phyloP scores from a whole-genome alignment of 805 yeast genomes.

The Candida endomychidarum region DNA sequence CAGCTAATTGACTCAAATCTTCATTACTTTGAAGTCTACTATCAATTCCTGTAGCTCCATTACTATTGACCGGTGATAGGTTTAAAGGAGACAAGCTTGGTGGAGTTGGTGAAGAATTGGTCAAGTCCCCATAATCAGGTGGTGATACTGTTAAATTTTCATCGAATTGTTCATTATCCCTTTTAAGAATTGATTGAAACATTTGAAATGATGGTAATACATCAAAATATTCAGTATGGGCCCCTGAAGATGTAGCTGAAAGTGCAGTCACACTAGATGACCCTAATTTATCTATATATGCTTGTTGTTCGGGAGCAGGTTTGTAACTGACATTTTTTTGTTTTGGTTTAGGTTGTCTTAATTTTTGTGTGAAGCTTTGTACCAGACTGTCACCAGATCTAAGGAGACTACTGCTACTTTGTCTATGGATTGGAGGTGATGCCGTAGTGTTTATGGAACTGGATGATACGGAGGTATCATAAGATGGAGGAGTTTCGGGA shows the following conservation, averaged over 20 bases:
- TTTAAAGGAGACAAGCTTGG: slow-evolving; percentile 15
- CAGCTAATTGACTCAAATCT: neutral
- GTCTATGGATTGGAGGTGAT: slow-evolving; percentile 12
- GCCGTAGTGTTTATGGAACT: neutral
- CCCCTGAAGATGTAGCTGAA: slow-evolving; percentile 24
- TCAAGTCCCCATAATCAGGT: slow-evolving; percentile 37
- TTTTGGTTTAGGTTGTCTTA: neutral
- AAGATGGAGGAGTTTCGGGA: slow-evolving; percentile 14
- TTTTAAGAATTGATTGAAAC: slow-evolving; percentile 52
- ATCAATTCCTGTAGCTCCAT: slow-evolving; percentile 2
- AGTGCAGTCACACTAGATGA: slow-evolving; percentile 17
- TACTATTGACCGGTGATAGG: slow-evolving; percentile 14
- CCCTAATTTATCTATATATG: slow-evolving; percentile 29
- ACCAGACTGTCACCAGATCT: slow-evolving; percentile 5
- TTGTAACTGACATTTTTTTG: slow-evolving; percentile 29
- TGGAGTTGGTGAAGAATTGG: slow-evolving; percentile 29
- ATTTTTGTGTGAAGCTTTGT: neutral
- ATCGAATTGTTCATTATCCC: slow-evolving; percentile 41
- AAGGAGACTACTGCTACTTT: slow-evolving; percentile 13
- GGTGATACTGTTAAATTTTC: slow-evolving; percentile 34
- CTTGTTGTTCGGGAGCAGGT: slow-evolving; percentile 37
- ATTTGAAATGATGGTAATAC: slow-evolving; percentile 69
- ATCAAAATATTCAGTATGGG: slow-evolving; percentile 48
- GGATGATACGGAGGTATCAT: slow-evolving; percentile 6
- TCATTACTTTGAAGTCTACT: slow-evolving; percentile 6